phyloP scores from a whole-genome alignment of 2,329 filamentous ascomycete genomes.

The Cryphonectria nitschkei region DNA sequence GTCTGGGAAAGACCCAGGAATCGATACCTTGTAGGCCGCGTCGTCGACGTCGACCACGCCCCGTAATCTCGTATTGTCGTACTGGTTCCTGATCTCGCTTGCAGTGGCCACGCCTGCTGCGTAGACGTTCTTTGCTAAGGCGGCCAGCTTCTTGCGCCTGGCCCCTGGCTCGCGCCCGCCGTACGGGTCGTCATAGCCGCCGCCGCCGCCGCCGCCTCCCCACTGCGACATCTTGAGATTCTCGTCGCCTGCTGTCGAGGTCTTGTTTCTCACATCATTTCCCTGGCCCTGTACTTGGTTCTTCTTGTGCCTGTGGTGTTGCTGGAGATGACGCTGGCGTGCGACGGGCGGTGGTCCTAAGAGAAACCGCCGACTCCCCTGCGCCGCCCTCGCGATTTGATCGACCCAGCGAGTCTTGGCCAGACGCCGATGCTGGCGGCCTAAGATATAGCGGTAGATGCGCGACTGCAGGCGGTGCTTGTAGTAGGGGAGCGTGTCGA shows the following conservation, averaged over 20 bases:
- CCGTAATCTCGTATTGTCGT: slow-evolving; percentile 54
- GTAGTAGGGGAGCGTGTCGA: slow-evolving; percentile 73
- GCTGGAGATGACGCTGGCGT: slow-evolving; percentile 28
- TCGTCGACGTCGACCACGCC: slow-evolving; percentile 40
- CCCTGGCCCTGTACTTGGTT: slow-evolving; percentile 10
- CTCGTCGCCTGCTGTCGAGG: slow-evolving; percentile 28
- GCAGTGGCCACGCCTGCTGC: slow-evolving; percentile 59
- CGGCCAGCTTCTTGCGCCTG: slow-evolving; percentile 77
- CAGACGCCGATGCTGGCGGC: slow-evolving; percentile 60
- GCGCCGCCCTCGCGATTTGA: slow-evolving; percentile 38
- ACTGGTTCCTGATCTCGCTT: slow-evolving; percentile 62
- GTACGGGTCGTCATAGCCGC: slow-evolving; percentile 39
- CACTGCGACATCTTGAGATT: slow-evolving; percentile 32
- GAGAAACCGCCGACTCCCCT: slow-evolving; percentile 50
- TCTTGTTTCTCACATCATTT: slow-evolving; percentile 14
- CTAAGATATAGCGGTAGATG: slow-evolving; percentile 75
- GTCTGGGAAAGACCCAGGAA: slow-evolving; percentile 81
- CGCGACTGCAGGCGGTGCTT: slow-evolving; percentile 74
- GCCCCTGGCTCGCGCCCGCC: slow-evolving; percentile 63
- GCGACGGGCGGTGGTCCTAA: slow-evolving; percentile 41
- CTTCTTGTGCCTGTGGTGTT: slow-evolving; percentile 37
- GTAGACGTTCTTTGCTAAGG: slow-evolving; percentile 62
- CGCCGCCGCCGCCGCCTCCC: slow-evolving; percentile 36
- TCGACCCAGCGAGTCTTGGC: slow-evolving; percentile 53
- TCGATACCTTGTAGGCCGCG: slow-evolving; percentile 48